A percentile compares a stretch with the other conserved stretches of the same genome.
phyloP scores from a whole-genome alignment of 805 yeast genomes.

The Zygotorulaspora florentina region DNA sequence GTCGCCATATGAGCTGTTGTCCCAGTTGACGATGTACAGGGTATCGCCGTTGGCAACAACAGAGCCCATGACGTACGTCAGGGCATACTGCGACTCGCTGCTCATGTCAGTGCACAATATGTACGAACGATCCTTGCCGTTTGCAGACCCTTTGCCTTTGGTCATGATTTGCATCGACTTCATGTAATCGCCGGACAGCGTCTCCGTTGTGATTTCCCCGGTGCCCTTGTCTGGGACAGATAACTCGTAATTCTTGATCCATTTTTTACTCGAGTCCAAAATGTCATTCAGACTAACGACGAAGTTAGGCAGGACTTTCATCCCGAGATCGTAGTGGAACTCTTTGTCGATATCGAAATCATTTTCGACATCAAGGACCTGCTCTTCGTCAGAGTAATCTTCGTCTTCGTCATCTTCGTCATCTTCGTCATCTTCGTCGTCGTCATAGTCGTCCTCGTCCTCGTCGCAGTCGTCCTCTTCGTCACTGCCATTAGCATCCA shows the following conservation, averaged over 20 bases:
- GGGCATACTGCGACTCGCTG: conserved; percentile 75
- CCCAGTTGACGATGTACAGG: conserved; percentile 54
- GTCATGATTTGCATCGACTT: conserved; percentile 24
- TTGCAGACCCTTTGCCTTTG: conserved; percentile 16
- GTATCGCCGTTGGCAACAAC: conserved; percentile 80
- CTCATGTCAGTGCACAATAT: conserved; percentile 77
- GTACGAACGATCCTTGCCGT: conserved; percentile 49
- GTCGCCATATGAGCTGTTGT: conserved; percentile 10
- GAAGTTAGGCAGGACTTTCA: conserved; percentile 33
- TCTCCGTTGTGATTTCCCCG: conserved; percentile 29
- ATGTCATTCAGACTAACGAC: conserved; percentile 27
- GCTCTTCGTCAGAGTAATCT: conserved; percentile 40
- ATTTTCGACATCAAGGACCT: conserved; percentile 37
- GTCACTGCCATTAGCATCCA: conserved; percentile 12
- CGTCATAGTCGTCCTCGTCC: conserved; percentile 23
- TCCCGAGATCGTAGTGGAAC: conserved; percentile 32
- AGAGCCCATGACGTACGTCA: conserved; percentile 86
- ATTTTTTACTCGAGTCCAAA: conserved; percentile 30
- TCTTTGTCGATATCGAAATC: conserved; percentile 32
- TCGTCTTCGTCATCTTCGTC: conserved; percentile 46
- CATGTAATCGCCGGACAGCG: conserved; percentile 28
- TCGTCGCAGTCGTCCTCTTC: conserved; percentile 20
- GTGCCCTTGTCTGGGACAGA: conserved; percentile 33
- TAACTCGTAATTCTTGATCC: conserved; percentile 28
- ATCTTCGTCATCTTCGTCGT: conserved; percentile 53